phyloP scores from a whole-genome alignment of 2,329 filamentous ascomycete genomes.

The Neonectria magnoliae region DNA sequence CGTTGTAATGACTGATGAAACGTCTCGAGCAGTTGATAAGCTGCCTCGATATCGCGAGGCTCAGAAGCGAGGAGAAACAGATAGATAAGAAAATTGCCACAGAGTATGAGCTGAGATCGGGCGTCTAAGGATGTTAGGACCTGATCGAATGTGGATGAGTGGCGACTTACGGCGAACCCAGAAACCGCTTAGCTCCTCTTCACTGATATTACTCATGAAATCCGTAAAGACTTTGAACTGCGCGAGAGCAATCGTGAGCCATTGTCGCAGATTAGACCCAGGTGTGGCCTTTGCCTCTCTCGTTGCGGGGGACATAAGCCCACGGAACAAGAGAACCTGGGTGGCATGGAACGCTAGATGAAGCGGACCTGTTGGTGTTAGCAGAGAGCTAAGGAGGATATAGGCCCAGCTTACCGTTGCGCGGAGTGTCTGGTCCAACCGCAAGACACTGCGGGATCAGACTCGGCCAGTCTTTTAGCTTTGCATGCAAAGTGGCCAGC shows the following conservation, averaged over 20 bases:
- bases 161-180: constrained; percentile 56
- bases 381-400: not conserved
- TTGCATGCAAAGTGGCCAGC: constrained; percentile 42
- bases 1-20: constrained; percentile 52
- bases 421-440: constrained; percentile 24
- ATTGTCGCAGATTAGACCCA: constrained; percentile 48
- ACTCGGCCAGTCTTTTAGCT: constrained; percentile 49
- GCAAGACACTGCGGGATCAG: constrained; percentile 48
- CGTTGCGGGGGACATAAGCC: constrained; percentile 57
- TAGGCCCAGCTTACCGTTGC: constrained; percentile 29
- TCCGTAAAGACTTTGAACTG: constrained; percentile 51
- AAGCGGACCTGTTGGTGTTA: constrained; percentile 46
- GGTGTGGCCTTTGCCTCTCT: constrained; percentile 51
- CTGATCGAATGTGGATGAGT: not conserved
- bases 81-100: constrained; percentile 60
- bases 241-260: constrained; percentile 47
- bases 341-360: constrained; percentile 55
- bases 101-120: constrained; percentile 57
- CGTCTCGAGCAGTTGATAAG: constrained; percentile 49
- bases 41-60: constrained; percentile 45
- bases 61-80: constrained; percentile 56
- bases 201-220: constrained; percentile 50
- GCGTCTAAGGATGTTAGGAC: constrained; percentile 37
- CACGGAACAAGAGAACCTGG: constrained; percentile 54
- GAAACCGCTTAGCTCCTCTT: constrained; percentile 52